Percentiles rank a stretch among this genome's conserved stretches.
Evolutionary conservation across 176 grass and related monocot species (phyloP).

Genomic region (Urochloa ruziziensis): DNA sequence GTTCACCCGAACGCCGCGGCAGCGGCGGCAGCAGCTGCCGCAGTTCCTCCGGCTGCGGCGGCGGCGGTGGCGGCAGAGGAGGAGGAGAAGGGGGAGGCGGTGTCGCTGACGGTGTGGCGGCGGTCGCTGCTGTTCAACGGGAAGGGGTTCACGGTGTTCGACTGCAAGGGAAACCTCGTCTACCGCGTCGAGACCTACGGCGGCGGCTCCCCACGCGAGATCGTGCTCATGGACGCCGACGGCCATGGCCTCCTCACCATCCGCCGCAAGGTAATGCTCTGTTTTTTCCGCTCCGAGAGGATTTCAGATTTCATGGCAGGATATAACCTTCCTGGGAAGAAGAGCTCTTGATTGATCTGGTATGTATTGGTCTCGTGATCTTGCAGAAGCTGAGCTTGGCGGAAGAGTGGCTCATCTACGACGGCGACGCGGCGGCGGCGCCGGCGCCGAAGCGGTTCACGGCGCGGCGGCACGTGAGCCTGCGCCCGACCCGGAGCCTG

Average conservation of each 20-base stretch:
- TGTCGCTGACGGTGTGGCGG: conserved; percentile 51
- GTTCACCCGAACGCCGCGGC: conserved; percentile 38
- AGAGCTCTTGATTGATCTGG: not conserved
- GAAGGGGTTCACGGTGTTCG: conserved; percentile 58
- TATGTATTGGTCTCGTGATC: not conserved
- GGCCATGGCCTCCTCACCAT: conserved; percentile 60
- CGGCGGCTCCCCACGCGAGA: conserved; percentile 43
- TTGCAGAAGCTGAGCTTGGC: conserved; percentile 71
- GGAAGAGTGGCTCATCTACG: conserved; percentile 76
- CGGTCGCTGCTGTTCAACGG: conserved; percentile 56
- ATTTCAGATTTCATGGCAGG: not conserved
- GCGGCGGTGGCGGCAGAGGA: not conserved
- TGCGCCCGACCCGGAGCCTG: conserved; percentile 36
- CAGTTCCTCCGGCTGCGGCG: not conserved
- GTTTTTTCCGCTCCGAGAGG: not conserved
- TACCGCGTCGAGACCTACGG: conserved; percentile 56
- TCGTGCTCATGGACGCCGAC: conserved; percentile 66
- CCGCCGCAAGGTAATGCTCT: conserved; percentile 58
- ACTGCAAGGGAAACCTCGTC: conserved; percentile 40
- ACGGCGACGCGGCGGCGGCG: conserved; percentile 54
- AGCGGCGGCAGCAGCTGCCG: not conserved
- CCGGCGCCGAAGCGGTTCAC: conserved; percentile 47
- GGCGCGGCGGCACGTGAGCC: conserved; percentile 51
- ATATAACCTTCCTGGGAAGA: not conserved
- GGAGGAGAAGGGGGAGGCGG: conserved; percentile 17